Percentiles rank a stretch among this genome's conserved stretches.
Evolutionary conservation across 176 grass and related monocot genomes (phyloP).

Genomic region (Pontederia crassipes): DNA sequence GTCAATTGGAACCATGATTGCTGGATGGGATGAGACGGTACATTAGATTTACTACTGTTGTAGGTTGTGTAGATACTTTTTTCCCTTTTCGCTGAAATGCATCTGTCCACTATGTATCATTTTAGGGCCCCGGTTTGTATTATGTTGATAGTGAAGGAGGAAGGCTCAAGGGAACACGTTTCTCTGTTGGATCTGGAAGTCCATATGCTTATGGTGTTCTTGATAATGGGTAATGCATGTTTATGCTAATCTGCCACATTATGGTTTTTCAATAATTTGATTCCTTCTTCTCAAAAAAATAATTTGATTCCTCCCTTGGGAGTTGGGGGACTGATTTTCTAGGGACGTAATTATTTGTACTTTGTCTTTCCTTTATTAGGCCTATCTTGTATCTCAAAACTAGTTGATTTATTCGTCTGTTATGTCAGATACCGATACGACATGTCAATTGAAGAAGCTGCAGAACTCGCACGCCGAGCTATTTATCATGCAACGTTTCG

Average conservation of each 20-base stretch:
- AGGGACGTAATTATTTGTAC: too few species aligned
- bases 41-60: neutral
- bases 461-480: slow-evolving; percentile 60
- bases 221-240: slow-evolving; percentile 44
- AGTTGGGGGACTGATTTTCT: too few species aligned
- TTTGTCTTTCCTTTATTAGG: too few species aligned
- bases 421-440: slow-evolving; percentile 49
- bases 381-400: too few species aligned
- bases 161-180: slow-evolving; percentile 61
- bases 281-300: too few species aligned
- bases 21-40: slow-evolving; percentile 21
- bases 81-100: slow-evolving; percentile 5
- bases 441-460: slow-evolving; percentile 67
- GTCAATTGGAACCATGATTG: slow-evolving; percentile 96
- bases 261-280: neutral
- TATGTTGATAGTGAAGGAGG: slow-evolving; percentile 97
- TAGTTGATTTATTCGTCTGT: slow-evolving; percentile 6
- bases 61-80: slow-evolving; percentile 12
- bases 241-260: neutral
- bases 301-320: too few species aligned
- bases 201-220: slow-evolving; percentile 85
- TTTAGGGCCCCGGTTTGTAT: slow-evolving; percentile 78
- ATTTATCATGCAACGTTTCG: slow-evolving; percentile 85
- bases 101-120: neutral
- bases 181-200: slow-evolving; percentile 88